phyloP scores from a whole-genome alignment of 768 basidiomycete species.

The Dacryopinax primogenitus region DNA sequence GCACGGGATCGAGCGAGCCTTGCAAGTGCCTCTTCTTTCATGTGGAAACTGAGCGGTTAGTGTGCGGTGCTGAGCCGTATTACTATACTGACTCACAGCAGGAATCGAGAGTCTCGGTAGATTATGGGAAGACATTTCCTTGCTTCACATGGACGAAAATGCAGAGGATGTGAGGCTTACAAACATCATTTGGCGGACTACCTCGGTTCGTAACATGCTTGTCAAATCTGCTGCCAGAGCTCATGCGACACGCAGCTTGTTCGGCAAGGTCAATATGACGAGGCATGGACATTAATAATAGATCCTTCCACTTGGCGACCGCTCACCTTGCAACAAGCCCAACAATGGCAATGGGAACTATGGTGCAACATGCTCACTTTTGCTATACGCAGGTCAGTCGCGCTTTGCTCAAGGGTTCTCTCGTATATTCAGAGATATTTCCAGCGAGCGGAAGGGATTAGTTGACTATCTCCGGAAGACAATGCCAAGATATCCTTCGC shows the following conservation, averaged over 20 bases:
- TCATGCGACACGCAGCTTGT: not conserved
- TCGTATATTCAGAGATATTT: not conserved
- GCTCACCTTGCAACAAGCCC: not conserved
- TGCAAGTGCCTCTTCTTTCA: not conserved
- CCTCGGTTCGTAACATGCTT: not conserved
- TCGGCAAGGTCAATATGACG: not conserved
- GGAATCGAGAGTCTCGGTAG: not conserved
- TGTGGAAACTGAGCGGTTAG: conserved; percentile 1
- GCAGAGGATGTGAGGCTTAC: not conserved
- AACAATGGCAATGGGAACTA: conserved; percentile 5
- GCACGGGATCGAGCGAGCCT: not conserved
- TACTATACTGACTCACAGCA: not conserved
- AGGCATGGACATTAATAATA: not conserved
- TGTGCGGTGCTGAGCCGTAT: not conserved
- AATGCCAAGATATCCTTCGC: conserved; percentile 5
- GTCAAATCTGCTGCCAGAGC: not conserved
- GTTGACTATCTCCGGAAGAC: not conserved
- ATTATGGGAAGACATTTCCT: not conserved
- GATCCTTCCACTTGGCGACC: not conserved
- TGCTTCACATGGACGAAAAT: conserved; percentile 3
- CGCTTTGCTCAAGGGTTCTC: not conserved
- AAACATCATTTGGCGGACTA: not conserved
- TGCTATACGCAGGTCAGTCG: not conserved
- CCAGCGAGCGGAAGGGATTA: not conserved
- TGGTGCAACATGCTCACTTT: conserved; percentile 7